Evolutionary conservation across 2,329 filamentous ascomycete species (phyloP), one percentile per base, ranked within the genome.

Genomic region (Botrytis paeoniae): DNA sequence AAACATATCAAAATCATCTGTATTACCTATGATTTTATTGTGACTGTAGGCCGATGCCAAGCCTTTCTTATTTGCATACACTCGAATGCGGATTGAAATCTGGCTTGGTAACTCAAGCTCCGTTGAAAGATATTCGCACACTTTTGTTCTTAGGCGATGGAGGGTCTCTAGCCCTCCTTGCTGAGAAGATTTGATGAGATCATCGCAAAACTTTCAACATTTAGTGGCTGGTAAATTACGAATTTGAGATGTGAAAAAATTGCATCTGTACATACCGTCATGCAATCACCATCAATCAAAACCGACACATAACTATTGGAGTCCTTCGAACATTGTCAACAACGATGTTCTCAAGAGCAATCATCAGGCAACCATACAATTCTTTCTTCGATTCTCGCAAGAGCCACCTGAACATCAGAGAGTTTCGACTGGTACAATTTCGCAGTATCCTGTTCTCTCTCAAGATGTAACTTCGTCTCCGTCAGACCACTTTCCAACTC

Each of bases 11-110:
- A 85, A 76, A 0, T 75, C 74, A 10, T 75, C 74, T 6, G 76
- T 63, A 16, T 79, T 73, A 16, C 69, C 51, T 20, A 83, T 57
- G 14, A 82, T 76, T 2, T 75, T 75, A 16, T 73, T 73, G 48
- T 81, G 78, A 32, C 75, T 77, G 73, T 84, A 85, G 22, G 76
- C 77, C 63, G 79, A 81, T 51, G 77, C 77, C 18, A 84, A 76
- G 0, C 83, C 83, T 45, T 76, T 76, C 14, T 82, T 69, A 71
- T 84, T 84, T 48, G 82, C 82, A 74, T 81, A 84, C 3, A 84
- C 80, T 10, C 81, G 81, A 57, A 84, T 76, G 9, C 78, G 70
- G 22, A 82, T 78, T 68, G 80, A 74, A 20, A 80, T 73, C 48
- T 80, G 79, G 18, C 60, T 76, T 70, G 71, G 54, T 48, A 70